phyloP scores from a whole-genome alignment of 768 basidiomycete genomes.

The Leccinum arenicola region DNA sequence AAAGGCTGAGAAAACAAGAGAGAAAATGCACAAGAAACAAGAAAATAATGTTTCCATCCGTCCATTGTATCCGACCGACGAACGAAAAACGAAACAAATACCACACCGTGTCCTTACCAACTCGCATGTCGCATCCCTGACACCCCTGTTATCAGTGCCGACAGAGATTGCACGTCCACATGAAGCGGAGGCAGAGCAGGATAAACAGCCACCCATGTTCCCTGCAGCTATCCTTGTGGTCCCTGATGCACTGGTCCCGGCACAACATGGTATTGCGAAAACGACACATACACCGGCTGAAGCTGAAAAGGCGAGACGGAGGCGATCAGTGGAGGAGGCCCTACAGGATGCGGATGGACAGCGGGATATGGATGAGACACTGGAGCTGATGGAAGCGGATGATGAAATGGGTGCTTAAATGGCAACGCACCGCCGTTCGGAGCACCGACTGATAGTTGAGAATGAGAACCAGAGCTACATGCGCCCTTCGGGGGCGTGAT shows the following conservation, averaged over 20 bases:
- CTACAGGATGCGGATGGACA: slow-evolving; percentile 3
- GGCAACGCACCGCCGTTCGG: slow-evolving; percentile 6
- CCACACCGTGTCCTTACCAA: no score
- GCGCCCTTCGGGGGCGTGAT: slow-evolving; percentile 2
- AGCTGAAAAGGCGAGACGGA: slow-evolving; percentile 15
- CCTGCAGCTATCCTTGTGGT: no score
- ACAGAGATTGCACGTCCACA: no score
- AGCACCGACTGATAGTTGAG: not conserved
- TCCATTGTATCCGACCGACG: not conserved
- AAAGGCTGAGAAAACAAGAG: no score
- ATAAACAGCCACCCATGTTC: no score
- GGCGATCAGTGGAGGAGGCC: slow-evolving; percentile 10
- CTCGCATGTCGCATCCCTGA: no score
- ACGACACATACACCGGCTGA: slow-evolving; percentile 21
- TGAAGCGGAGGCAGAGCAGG: no score
- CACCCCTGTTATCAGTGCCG: no score
- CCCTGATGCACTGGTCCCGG: slow-evolving; percentile 1
- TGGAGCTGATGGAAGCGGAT: slow-evolving; percentile 12
- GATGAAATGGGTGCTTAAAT: not conserved
- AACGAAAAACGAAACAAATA: no score
- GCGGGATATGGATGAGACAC: slow-evolving; percentile 1
- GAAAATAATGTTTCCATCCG: not conserved
- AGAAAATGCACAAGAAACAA: no score
- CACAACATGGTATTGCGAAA: slow-evolving; percentile 16
- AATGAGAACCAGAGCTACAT: not conserved